Conservation (phyloP, 2,329 filamentous ascomycete species). For the Ilyonectria mors-panacis region DNA sequence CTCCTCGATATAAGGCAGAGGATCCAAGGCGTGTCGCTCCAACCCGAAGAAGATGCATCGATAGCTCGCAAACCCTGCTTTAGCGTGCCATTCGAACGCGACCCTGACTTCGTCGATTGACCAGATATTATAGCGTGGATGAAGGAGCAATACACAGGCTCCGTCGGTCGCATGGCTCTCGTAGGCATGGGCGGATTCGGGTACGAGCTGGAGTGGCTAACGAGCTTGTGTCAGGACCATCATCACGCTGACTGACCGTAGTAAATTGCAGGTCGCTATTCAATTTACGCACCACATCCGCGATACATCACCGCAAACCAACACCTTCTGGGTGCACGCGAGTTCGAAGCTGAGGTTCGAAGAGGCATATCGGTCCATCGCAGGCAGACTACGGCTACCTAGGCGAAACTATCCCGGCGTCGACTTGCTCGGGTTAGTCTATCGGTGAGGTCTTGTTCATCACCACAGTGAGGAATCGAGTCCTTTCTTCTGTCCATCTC, state of each 20-base stretch:
- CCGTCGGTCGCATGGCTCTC: constrained; percentile 46
- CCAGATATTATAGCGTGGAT: constrained; percentile 48
- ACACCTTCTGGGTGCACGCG: too few relatives aligned
- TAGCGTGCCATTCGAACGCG: constrained; percentile 47
- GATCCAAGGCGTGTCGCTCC: constrained; percentile 8
- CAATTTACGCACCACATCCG: too few relatives aligned
- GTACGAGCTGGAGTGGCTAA: constrained; percentile 2
- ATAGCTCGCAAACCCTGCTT: constrained; percentile 20
- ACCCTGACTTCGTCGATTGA: constrained; percentile 52
- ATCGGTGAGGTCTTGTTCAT: too few relatives aligned
- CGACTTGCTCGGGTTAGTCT: constrained; percentile 53
- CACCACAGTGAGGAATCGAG: too few relatives aligned
- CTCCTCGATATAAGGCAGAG: constrained; percentile 13
- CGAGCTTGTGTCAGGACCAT: neutral
- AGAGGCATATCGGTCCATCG: constrained; percentile 55
- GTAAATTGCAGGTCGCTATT: constrained; percentile 47
- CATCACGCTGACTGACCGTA: neutral
- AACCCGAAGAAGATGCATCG: neutral
- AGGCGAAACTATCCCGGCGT: constrained; percentile 48
- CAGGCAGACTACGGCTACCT: constrained; percentile 41
- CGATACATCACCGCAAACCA: too few relatives aligned
- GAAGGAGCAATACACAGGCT: constrained; percentile 34
- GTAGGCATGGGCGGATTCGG: constrained; percentile 55
- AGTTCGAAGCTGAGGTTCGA: too few relatives aligned
- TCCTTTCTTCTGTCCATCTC: too few relatives aligned